Evolutionary conservation across 495 filamentous ascomycete species (phyloP).

Genomic region (Aspergillus panamensis): DNA sequence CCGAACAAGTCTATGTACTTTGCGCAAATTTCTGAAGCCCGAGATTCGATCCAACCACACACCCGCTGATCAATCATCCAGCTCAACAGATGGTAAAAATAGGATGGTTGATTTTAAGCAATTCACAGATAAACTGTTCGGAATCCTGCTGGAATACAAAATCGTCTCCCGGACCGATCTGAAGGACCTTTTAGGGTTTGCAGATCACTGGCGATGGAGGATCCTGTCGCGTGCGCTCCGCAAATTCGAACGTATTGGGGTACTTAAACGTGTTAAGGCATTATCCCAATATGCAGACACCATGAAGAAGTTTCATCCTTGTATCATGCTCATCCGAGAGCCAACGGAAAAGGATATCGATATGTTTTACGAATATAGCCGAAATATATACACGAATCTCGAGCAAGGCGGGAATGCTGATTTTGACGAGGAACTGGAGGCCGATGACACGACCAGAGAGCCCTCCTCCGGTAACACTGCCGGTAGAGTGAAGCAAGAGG

Average conservation of each 20-base stretch:
- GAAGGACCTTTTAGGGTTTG: conserved; percentile 56
- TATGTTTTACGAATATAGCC: conserved; percentile 47
- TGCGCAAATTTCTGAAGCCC: conserved; percentile 53
- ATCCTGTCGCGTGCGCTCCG: conserved; percentile 64
- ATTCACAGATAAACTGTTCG: conserved; percentile 45
- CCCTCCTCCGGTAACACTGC: conserved; percentile 21
- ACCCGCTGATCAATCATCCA: conserved; percentile 12
- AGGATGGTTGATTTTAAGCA: conserved; percentile 41
- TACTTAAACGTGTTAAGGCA: conserved; percentile 65
- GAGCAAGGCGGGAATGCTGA: conserved; percentile 41
- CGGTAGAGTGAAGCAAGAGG: conserved; percentile 25
- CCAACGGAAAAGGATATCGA: conserved; percentile 63
- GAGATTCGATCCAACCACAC: conserved; percentile 14
- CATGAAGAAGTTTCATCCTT: conserved; percentile 43
- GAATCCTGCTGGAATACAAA: conserved; percentile 41
- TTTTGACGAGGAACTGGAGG: conserved; percentile 40
- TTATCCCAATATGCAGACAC: conserved; percentile 41
- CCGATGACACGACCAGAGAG: conserved; percentile 25
- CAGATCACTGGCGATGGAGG: conserved; percentile 61
- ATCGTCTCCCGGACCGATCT: conserved; percentile 58
- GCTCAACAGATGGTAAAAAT: background rate
- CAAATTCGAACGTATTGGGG: conserved; percentile 65
- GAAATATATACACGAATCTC: conserved; percentile 27
- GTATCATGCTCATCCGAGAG: conserved; percentile 72
- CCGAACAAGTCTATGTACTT: conserved; percentile 65